A percentile compares a stretch with the other conserved stretches of the same genome.
Evolutionary conservation across 1,284 basidiomycete genomes (phyloP).

Genomic region (Peniophora sp.): DNA sequence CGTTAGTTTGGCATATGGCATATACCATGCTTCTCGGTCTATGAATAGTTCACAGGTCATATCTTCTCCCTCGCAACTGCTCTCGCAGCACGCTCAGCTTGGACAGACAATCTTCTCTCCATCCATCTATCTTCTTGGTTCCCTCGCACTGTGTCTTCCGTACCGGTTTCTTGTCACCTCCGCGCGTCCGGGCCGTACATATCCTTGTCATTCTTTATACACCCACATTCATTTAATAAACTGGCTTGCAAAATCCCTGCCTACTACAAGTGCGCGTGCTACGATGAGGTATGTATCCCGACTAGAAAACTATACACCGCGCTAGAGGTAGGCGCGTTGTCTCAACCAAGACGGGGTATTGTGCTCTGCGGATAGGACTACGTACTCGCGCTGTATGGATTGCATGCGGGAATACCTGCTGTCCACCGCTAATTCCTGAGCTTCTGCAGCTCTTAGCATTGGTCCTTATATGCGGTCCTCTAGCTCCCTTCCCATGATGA

Average conservation of each 20-base stretch:
- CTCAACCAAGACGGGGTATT: slow-evolving; percentile 9
- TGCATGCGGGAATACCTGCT: slow-evolving; percentile 9
- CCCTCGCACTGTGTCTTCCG: too few relatives aligned
- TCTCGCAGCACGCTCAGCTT: neutral
- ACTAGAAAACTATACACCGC: slow-evolving; percentile 7
- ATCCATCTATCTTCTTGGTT: too few relatives aligned
- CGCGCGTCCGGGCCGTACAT: too few relatives aligned
- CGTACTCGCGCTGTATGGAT: slow-evolving; percentile 6
- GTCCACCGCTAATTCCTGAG: neutral
- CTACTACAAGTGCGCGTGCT: neutral
- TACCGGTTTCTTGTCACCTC: too few relatives aligned
- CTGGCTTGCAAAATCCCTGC: neutral
- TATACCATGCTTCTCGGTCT: neutral
- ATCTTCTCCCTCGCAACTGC: neutral
- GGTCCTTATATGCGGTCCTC: too few relatives aligned
- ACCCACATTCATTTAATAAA: neutral
- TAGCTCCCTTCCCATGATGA: too few relatives aligned
- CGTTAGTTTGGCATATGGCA: neutral
- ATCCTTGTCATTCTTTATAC: neutral
- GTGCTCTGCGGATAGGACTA: slow-evolving; percentile 8
- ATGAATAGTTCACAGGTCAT: neutral
- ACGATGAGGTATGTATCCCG: slow-evolving; percentile 6
- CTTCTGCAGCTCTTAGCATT: too few relatives aligned
- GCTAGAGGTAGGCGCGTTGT: slow-evolving; percentile 1
- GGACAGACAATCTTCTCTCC: too few relatives aligned